Conservation (phyloP, 148 eudicot genomes). For the Arbutus unedo region DNA sequence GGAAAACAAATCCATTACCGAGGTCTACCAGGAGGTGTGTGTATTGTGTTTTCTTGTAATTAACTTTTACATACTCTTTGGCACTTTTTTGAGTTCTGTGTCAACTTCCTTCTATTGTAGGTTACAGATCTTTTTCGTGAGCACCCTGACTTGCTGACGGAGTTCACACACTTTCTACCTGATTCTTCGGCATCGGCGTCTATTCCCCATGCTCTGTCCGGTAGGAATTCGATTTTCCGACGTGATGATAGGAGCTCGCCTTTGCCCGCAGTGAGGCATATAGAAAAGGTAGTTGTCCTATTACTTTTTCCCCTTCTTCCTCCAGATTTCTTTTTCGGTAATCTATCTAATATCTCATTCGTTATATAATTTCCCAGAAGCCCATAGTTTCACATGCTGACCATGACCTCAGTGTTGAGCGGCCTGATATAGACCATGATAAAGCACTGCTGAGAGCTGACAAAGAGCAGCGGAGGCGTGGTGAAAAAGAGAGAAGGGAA, state of each 20-base stretch:
- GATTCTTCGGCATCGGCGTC: conserved; percentile 32
- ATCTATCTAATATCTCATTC: neutral
- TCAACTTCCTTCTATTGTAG: conserved; percentile 26
- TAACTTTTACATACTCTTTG: neutral
- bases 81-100: neutral
- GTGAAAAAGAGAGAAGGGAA: conserved; percentile 33
- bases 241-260: conserved; percentile 34
- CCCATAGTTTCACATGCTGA: conserved; percentile 28
- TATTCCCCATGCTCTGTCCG: conserved; percentile 23
- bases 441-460: conserved; percentile 27
- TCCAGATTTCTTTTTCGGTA: neutral
- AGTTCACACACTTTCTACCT: conserved; percentile 57
- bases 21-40: conserved; percentile 65
- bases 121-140: conserved; percentile 53
- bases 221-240: conserved; percentile 26
- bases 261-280: conserved; percentile 24
- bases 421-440: conserved; percentile 28
- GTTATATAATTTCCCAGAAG: conserved; percentile 28
- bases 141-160: conserved; percentile 55
- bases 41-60: conserved; percentile 11
- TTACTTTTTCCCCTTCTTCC: neutral
- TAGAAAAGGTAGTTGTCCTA: conserved; percentile 37
- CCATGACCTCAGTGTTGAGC: conserved; percentile 26
- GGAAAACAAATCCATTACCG: conserved; percentile 44
- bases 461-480: conserved; percentile 24